A percentile compares a stretch with the other conserved stretches of the same genome.
Conservation (phyloP, 2,329 filamentous ascomycete genomes). For the Fusarium nanum region DNA sequence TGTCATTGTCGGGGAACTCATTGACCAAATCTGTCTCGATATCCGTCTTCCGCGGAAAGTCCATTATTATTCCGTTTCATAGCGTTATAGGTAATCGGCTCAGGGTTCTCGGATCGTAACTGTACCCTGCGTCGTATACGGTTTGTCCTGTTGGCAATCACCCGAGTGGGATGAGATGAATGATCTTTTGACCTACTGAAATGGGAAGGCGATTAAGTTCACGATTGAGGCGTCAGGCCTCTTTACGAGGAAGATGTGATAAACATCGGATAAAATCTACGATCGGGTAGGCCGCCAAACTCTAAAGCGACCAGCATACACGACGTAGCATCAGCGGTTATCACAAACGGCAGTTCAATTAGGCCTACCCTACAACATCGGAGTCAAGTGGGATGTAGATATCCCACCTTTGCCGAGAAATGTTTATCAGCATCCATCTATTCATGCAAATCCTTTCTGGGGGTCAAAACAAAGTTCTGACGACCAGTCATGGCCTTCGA, state of each 20-base stretch:
- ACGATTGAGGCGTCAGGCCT: not conserved
- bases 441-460: no score
- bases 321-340: not conserved
- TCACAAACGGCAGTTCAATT: not conserved
- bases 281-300: not conserved
- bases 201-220: not conserved
- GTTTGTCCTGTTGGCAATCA: not conserved
- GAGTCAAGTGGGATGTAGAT: not conserved
- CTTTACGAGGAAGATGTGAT: not conserved
- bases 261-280: not conserved
- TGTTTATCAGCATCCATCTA: not conserved
- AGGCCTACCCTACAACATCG: not conserved
- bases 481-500: not conserved
- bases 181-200: fast-evolving
- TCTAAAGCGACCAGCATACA: not conserved
- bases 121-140: not conserved
- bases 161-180: not conserved
- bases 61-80: not conserved
- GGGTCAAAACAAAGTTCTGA: not conserved
- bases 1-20: not conserved
- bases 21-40: not conserved
- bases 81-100: not conserved
- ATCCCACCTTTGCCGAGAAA: not conserved
- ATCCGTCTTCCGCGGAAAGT: not conserved
- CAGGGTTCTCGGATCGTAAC: not conserved